Conservation (phyloP, 2,329 filamentous ascomycete genomes). For the Aspergillus sp. region DNA sequence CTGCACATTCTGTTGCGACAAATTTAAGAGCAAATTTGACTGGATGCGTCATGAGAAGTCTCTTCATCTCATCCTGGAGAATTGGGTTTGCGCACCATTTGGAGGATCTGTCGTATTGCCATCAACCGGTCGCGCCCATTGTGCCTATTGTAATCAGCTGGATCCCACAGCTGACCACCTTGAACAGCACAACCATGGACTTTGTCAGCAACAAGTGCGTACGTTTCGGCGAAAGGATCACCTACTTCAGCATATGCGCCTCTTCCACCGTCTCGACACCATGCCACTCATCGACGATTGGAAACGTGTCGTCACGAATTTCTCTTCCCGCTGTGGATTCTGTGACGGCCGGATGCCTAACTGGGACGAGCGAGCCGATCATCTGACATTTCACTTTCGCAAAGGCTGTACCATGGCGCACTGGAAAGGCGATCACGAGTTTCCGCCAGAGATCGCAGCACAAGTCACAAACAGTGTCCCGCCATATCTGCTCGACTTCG, state of each 20-base stretch:
- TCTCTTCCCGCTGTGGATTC: constrained; percentile 9
- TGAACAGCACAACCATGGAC: constrained; percentile 39
- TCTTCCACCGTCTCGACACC: constrained; percentile 39
- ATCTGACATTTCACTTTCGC: constrained; percentile 7
- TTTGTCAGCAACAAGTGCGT: constrained; percentile 39
- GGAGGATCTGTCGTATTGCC: constrained; percentile 6
- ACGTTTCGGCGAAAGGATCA: constrained; percentile 48
- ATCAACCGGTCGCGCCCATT: constrained; percentile 16
- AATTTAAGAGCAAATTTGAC: constrained; percentile 17
- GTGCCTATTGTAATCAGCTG: constrained; percentile 41
- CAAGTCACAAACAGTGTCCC: constrained; percentile 10
- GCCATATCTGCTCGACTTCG: constrained; percentile 11
- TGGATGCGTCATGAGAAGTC: constrained; percentile 17
- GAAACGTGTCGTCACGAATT: constrained; percentile 26
- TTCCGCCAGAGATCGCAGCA: constrained; percentile 8
- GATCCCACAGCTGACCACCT: constrained; percentile 40
- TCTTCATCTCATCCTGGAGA: constrained; percentile 14
- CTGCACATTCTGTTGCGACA: constrained; percentile 18
- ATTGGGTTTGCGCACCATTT: constrained; percentile 12
- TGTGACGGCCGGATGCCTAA: constrained; percentile 2
- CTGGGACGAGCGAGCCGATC: constrained; percentile 4
- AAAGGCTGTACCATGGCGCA: constrained; percentile 7
- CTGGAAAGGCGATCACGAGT: constrained; percentile 11
- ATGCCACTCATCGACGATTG: constrained; percentile 8
- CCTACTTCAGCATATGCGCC: constrained; percentile 43